A percentile compares a stretch with the other conserved stretches of the same genome.
Conservation (phyloP, 345 rosid genomes). For the Syzygium oleosum region DNA sequence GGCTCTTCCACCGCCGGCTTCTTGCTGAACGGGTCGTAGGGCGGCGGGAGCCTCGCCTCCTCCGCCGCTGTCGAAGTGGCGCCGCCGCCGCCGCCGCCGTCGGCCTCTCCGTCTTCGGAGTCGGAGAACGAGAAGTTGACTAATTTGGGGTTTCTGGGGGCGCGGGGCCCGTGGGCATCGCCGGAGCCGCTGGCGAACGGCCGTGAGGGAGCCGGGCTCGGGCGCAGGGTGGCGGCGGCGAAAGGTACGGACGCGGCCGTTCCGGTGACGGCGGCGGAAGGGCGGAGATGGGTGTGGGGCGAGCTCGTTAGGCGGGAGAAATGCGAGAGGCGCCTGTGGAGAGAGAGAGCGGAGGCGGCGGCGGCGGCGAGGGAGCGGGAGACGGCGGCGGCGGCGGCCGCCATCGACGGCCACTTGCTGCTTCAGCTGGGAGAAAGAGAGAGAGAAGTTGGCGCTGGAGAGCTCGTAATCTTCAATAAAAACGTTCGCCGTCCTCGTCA, state of each 20-base stretch:
- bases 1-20: slow-evolving; percentile 35
- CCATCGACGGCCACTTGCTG: background rate
- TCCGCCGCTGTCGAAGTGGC: background rate
- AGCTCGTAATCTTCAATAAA: background rate
- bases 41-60: slow-evolving; percentile 43
- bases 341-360: background rate
- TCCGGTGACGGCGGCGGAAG: background rate
- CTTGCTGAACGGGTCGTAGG: slow-evolving; percentile 57
- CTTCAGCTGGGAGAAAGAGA: background rate
- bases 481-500: no score
- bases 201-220: background rate
- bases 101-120: slow-evolving; percentile 29
- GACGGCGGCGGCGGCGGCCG: background rate
- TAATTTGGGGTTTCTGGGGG: background rate
- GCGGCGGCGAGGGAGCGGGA: background rate
- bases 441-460: background rate
- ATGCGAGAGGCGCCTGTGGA: background rate
- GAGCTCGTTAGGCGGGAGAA: background rate
- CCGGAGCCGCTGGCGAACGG: background rate
- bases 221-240: background rate
- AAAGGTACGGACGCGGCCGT: background rate
- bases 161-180: background rate
- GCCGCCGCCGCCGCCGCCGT: slow-evolving; percentile 3
- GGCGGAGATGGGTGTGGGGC: background rate
- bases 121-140: slow-evolving; percentile 66